Evolutionary conservation across 2,329 filamentous ascomycete genomes (phyloP).

Genomic region (Apiospora marii): DNA sequence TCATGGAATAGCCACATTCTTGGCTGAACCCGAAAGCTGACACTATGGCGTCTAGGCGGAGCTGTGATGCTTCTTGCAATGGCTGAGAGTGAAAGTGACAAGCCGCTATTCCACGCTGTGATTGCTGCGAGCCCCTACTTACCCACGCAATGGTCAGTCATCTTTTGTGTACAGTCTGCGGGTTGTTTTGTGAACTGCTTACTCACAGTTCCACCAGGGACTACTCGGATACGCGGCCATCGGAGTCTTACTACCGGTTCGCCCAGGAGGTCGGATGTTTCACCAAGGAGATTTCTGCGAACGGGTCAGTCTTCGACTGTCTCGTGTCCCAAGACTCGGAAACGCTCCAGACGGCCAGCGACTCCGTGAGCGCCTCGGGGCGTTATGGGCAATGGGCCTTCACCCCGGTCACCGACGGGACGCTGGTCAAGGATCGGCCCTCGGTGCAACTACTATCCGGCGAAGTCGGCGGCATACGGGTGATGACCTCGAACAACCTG

Average conservation of each 20-base stretch:
- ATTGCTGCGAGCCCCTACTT: constrained; percentile 56
- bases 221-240: constrained; percentile 42
- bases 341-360: constrained; percentile 47
- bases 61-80: constrained; percentile 55
- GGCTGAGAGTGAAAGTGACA: constrained; percentile 53
- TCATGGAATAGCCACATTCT: neutral
- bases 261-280: constrained; percentile 44
- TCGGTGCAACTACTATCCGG: constrained; percentile 37
- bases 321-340: constrained; percentile 43
- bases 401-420: constrained; percentile 47
- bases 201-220: constrained; percentile 29
- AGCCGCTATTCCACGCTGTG: constrained; percentile 55
- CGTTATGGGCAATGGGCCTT: constrained; percentile 45
- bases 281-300: constrained; percentile 29
- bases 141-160: constrained; percentile 56
- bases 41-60: constrained; percentile 43
- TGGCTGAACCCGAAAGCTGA: neutral
- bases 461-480: constrained; percentile 43
- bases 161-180: too few species aligned
- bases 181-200: constrained; percentile 20
- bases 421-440: constrained; percentile 42
- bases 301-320: constrained; percentile 44
- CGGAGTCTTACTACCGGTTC: constrained; percentile 44
- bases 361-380: constrained; percentile 37
- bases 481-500: constrained; percentile 46